Percentiles rank a stretch among this genome's conserved stretches.
Evolutionary conservation across 495 filamentous ascomycete genomes (phyloP).

Genomic region (Bathelium albidoporum): DNA sequence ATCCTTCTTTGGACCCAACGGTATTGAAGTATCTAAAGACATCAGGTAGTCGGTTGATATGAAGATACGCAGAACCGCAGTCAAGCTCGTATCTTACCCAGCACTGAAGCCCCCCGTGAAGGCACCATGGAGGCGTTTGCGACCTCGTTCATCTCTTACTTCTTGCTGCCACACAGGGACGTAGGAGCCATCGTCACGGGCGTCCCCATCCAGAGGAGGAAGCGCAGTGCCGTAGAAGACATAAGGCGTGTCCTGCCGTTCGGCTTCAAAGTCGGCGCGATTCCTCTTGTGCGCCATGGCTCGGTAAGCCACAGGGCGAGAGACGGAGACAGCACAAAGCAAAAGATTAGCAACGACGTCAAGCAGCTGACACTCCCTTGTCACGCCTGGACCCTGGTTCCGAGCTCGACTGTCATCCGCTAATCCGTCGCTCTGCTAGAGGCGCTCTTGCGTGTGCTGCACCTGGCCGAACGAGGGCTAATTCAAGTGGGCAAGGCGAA

Average conservation of each 20-base stretch:
- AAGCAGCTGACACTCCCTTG: background rate
- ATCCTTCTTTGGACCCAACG: constrained; percentile 96
- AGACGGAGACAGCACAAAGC: background rate
- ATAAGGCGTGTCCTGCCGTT: constrained; percentile 67
- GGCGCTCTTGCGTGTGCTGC: background rate
- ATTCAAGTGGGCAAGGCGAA: background rate
- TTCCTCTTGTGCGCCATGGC: constrained; percentile 64
- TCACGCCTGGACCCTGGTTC: background rate
- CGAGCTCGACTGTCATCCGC: background rate
- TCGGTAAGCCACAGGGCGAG: background rate
- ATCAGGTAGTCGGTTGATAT: constrained; percentile 27
- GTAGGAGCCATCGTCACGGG: constrained; percentile 87
- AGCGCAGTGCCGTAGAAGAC: constrained; percentile 79
- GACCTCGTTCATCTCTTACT: constrained; percentile 83
- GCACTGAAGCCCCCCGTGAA: constrained; percentile 97
- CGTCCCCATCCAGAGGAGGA: constrained; percentile 64
- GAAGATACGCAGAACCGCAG: constrained; percentile 13
- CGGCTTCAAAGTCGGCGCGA: constrained; percentile 67
- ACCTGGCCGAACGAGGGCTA: background rate
- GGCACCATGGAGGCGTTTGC: constrained; percentile 87
- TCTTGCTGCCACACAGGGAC: constrained; percentile 96
- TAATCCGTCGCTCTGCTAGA: background rate
- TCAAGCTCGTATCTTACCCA: constrained; percentile 47
- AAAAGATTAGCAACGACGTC: background rate
- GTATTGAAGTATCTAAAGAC: constrained; percentile 82